Evolutionary conservation across 164 flowering plant genomes (phyloP).

Genomic region (Buxus sempervirens): DNA sequence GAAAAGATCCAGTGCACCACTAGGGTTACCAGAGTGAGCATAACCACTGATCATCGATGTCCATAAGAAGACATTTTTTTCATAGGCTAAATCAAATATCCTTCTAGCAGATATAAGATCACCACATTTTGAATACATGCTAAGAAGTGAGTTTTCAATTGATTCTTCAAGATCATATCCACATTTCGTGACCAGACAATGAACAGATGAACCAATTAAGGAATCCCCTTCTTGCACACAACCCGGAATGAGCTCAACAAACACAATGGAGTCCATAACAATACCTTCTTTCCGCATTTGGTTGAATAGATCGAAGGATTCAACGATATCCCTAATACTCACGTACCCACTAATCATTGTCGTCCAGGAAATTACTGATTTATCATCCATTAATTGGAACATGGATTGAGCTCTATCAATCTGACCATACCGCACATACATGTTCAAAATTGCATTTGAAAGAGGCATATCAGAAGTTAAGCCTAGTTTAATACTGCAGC

Average conservation of each 20-base stretch:
- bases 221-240: slow-evolving; percentile 20
- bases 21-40: slow-evolving; percentile 25
- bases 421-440: slow-evolving; percentile 23
- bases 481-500: slow-evolving; percentile 29
- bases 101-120: slow-evolving; percentile 26
- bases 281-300: slow-evolving; percentile 20
- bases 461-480: slow-evolving; percentile 19
- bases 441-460: slow-evolving; percentile 30
- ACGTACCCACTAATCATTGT: slow-evolving; percentile 28
- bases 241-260: slow-evolving; percentile 19
- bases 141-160: slow-evolving; percentile 23
- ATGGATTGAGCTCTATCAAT: slow-evolving; percentile 23
- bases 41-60: slow-evolving; percentile 42
- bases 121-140: slow-evolving; percentile 33
- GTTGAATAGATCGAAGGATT: slow-evolving; percentile 23
- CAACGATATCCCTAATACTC: slow-evolving; percentile 16
- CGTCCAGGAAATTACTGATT: slow-evolving; percentile 37
- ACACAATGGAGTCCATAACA: slow-evolving; percentile 19
- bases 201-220: slow-evolving; percentile 25
- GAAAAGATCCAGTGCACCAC: slow-evolving; percentile 33
- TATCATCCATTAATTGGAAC: slow-evolving; percentile 27
- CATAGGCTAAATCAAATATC: slow-evolving; percentile 20
- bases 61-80: slow-evolving; percentile 31
- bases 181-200: slow-evolving; percentile 28
- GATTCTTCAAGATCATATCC: slow-evolving; percentile 25